These are phyloP conservation scores for Monosporascus sp. DNA, from an alignment of 2,329 filamentous ascomycete genomes.

Conservation along the genomic window DNA sequence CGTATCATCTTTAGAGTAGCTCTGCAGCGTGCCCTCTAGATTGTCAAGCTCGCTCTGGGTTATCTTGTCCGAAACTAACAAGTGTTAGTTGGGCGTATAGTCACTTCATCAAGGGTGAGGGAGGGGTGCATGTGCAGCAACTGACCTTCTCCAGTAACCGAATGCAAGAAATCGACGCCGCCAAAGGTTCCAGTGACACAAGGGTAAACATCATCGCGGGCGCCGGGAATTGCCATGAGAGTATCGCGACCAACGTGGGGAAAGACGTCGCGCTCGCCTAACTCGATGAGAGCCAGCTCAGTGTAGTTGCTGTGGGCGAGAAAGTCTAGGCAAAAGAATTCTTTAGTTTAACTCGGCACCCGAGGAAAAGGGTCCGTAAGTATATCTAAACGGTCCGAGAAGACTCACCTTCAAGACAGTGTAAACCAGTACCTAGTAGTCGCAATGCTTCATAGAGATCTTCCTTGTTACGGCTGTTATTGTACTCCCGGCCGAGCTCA, in stretches of 20 bases:
- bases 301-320: slow-evolving; percentile 91
- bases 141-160: slow-evolving; percentile 65
- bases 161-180: slow-evolving; percentile 90
- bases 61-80: slow-evolving; percentile 75
- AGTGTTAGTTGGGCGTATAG: neutral
- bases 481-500: slow-evolving; percentile 73
- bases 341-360: too few relatives aligned
- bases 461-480: slow-evolving; percentile 58
- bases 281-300: slow-evolving; percentile 80
- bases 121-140: neutral
- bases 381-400: neutral
- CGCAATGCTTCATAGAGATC: slow-evolving; percentile 85
- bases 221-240: slow-evolving; percentile 64
- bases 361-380: neutral
- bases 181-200: slow-evolving; percentile 89
- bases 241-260: slow-evolving; percentile 79
- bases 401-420: slow-evolving; percentile 71
- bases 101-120: neutral
- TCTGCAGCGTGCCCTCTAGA: slow-evolving; percentile 75
- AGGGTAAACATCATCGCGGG: slow-evolving; percentile 65
- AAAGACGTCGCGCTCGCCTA: slow-evolving; percentile 77
- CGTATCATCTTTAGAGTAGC: slow-evolving; percentile 59
- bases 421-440: slow-evolving; percentile 79
- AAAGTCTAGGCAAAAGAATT: slow-evolving; percentile 54
- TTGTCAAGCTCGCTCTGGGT: slow-evolving; percentile 88